Conservation (phyloP, 306 rosid species). For the Echinosophora koreensis region DNA sequence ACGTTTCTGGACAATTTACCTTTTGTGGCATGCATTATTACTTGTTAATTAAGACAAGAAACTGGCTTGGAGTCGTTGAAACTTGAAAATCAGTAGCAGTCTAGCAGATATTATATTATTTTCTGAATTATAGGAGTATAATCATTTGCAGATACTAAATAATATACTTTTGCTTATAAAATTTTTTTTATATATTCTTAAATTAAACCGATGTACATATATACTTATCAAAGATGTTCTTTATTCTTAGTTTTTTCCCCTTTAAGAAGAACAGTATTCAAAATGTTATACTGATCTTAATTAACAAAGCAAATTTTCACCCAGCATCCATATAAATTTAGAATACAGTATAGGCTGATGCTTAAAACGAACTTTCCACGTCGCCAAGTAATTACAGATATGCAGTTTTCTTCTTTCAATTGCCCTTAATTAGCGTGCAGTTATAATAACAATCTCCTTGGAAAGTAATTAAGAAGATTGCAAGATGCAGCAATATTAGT, state of each 20-base stretch:
- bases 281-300: not conserved
- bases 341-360: too few relatives aligned
- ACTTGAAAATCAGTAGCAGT: conserved; percentile 8
- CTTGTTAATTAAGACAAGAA: conserved; percentile 1
- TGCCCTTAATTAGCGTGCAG: not conserved
- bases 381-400: not conserved
- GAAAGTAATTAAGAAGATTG: not conserved
- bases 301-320: too few relatives aligned
- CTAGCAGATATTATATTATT: not conserved
- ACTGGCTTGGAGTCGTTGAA: not conserved
- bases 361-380: not conserved
- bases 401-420: not conserved
- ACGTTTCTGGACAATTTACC: conserved; percentile 9
- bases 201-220: too few relatives aligned
- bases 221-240: not conserved
- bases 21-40: not conserved
- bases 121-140: too few relatives aligned
- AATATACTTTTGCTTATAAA: too few relatives aligned
- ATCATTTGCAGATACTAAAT: not conserved
- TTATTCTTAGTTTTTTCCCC: not conserved
- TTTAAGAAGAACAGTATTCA: not conserved
- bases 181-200: too few relatives aligned
- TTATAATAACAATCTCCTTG: not conserved
- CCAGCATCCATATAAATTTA: too few relatives aligned
- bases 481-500: conserved; percentile 17